phyloP scores from a whole-genome alignment of 352 stramenopile genomes.

The Thraustochytrium striatum region DNA sequence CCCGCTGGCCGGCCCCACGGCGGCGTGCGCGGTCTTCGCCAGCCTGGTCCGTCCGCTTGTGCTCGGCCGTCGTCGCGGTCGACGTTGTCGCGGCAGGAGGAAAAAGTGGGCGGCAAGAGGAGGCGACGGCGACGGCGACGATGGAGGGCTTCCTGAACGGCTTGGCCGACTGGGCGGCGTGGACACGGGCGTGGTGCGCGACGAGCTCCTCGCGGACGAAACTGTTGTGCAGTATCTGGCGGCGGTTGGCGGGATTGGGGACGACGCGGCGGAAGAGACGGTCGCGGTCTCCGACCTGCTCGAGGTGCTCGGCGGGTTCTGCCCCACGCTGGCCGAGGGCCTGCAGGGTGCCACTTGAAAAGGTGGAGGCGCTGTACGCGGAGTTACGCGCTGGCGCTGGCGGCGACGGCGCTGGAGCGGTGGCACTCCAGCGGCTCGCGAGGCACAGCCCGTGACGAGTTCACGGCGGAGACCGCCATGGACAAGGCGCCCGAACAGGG shows the following conservation, averaged over 20 bases:
- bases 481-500: background rate
- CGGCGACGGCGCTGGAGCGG: background rate
- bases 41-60: too few species aligned
- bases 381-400: background rate
- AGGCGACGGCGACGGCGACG: too few species aligned
- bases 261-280: background rate
- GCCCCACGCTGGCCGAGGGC: background rate
- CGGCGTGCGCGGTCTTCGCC: too few species aligned
- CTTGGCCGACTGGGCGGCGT: background rate
- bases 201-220: constrained; percentile 12
- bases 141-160: constrained; percentile 10
- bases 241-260: background rate
- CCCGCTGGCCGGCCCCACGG: too few species aligned
- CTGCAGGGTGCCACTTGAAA: background rate
- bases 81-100: too few species aligned
- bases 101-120: too few species aligned
- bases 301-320: constrained; percentile 20
- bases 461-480: background rate
- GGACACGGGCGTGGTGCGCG: background rate
- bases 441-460: background rate
- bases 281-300: constrained; percentile 13
- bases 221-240: background rate
- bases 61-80: too few species aligned
- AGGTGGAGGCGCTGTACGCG: background rate
- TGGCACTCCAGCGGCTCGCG: too few species aligned